phyloP scores from a whole-genome alignment of 202 grass and related monocot species.

The Dendrocalamus latiflorus region DNA sequence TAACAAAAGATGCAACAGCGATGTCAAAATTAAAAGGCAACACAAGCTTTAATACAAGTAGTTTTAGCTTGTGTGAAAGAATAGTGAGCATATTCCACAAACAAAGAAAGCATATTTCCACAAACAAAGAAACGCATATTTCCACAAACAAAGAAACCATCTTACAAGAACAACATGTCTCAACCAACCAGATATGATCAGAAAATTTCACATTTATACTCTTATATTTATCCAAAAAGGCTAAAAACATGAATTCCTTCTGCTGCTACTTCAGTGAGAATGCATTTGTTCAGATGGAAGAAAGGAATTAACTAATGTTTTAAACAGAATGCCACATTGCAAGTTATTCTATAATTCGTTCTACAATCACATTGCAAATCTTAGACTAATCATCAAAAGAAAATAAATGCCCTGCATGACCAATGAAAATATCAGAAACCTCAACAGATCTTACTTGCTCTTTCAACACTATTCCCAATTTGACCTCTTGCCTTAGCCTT shows the following conservation, averaged over 20 bases:
- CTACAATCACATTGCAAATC: background rate
- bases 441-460: constrained; percentile 62
- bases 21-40: background rate
- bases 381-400: background rate
- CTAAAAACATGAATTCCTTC: background rate
- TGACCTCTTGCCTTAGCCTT: constrained; percentile 60
- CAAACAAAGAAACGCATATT: background rate
- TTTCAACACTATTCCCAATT: constrained; percentile 62
- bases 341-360: background rate
- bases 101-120: no score
- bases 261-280: background rate
- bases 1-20: constrained; percentile 30
- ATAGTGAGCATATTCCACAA: background rate
- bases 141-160: constrained; percentile 4
- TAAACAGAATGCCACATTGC: constrained; percentile 14
- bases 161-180: background rate
- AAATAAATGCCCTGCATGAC: background rate
- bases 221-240: background rate
- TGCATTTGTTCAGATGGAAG: background rate
- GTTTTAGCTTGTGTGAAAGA: constrained; percentile 1
- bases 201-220: background rate
- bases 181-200: background rate
- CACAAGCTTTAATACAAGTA: background rate
- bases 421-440: constrained; percentile 10
- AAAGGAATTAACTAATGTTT: background rate